Conservation (phyloP, 2,329 filamentous ascomycete species). For the Botrytis paeoniae region DNA sequence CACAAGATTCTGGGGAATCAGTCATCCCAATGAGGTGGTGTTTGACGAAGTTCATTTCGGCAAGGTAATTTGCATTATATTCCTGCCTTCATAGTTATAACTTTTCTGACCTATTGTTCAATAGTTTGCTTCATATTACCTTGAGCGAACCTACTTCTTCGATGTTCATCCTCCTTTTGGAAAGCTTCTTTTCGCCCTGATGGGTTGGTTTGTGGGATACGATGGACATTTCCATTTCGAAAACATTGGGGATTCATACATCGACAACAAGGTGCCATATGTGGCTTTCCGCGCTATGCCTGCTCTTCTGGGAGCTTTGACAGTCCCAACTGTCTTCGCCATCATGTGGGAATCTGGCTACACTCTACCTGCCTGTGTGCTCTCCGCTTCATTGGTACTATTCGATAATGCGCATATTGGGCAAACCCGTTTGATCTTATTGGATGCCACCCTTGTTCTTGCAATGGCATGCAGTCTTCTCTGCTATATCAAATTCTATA, state of each 20-base stretch:
- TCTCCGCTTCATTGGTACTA: conserved; percentile 81
- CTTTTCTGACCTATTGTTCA: conserved; percentile 22
- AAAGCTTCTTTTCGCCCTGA: conserved; percentile 94
- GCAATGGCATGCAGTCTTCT: conserved; percentile 95
- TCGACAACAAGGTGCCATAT: conserved; percentile 94
- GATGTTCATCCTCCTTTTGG: conserved; percentile 98
- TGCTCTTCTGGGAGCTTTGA: conserved; percentile 85
- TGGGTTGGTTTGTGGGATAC: conserved; percentile 97
- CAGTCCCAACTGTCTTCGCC: conserved; percentile 87
- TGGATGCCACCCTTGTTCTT: conserved; percentile 90
- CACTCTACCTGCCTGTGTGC: conserved; percentile 84
- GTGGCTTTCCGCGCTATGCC: conserved; percentile 93
- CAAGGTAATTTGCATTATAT: conserved; percentile 62
- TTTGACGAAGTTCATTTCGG: conserved; percentile 99
- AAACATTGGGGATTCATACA: conserved; percentile 98
- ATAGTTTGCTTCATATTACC: conserved; percentile 75
- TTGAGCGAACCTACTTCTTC: conserved; percentile 98
- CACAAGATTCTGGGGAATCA: conserved; percentile 95
- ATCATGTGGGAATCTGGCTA: conserved; percentile 99
- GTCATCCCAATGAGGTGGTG: conserved; percentile 91
- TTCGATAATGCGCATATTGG: conserved; percentile 98
- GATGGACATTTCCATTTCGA: conserved; percentile 98
- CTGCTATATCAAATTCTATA: conserved; percentile 97
- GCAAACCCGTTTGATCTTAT: conserved; percentile 89
- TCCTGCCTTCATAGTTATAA: background rate